Conservation (phyloP, 495 filamentous ascomycete genomes). For the Penicillium parvum region DNA sequence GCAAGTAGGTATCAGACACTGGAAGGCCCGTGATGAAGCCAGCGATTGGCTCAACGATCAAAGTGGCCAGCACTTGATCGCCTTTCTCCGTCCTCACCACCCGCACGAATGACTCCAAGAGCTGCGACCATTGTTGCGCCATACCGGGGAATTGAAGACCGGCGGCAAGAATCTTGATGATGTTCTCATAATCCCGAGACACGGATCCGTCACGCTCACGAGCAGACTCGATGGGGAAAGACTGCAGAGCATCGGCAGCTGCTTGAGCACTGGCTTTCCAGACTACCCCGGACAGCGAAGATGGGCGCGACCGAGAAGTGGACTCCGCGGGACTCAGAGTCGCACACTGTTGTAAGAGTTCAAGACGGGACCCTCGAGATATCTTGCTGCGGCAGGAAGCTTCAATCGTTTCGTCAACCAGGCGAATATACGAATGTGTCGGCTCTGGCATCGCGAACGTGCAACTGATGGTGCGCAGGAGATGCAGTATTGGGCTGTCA, state of each 20-base stretch:
- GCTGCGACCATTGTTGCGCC: slow-evolving; percentile 52
- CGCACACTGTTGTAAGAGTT: slow-evolving; percentile 40
- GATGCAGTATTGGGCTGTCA: slow-evolving; percentile 39
- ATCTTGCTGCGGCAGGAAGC: slow-evolving; percentile 50
- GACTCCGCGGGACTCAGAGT: slow-evolving; percentile 18
- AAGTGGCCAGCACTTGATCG: slow-evolving; percentile 54
- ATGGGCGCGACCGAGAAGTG: slow-evolving; percentile 3
- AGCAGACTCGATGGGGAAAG: slow-evolving; percentile 39
- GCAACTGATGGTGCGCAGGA: slow-evolving; percentile 33
- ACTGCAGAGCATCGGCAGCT: slow-evolving; percentile 31
- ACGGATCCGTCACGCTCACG: slow-evolving; percentile 41
- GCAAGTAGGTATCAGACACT: slow-evolving; percentile 20
- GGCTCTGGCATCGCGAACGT: slow-evolving; percentile 16
- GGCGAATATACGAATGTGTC: slow-evolving; percentile 23
- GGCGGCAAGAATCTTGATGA: slow-evolving; percentile 59
- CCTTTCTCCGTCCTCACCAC: slow-evolving; percentile 62
- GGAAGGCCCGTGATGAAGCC: slow-evolving; percentile 32
- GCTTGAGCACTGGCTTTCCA: slow-evolving; percentile 36
- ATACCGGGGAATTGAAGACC: slow-evolving; percentile 49
- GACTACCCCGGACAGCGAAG: slow-evolving; percentile 21
- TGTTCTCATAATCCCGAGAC: slow-evolving; percentile 62
- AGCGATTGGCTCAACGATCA: slow-evolving; percentile 68
- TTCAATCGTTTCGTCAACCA: slow-evolving; percentile 37
- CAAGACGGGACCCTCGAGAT: slow-evolving; percentile 42
- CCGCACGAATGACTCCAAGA: slow-evolving; percentile 56